These are phyloP conservation scores for Phytophthora citricola DNA, from an alignment of 352 stramenopile genomes.

Conservation along the genomic window DNA sequence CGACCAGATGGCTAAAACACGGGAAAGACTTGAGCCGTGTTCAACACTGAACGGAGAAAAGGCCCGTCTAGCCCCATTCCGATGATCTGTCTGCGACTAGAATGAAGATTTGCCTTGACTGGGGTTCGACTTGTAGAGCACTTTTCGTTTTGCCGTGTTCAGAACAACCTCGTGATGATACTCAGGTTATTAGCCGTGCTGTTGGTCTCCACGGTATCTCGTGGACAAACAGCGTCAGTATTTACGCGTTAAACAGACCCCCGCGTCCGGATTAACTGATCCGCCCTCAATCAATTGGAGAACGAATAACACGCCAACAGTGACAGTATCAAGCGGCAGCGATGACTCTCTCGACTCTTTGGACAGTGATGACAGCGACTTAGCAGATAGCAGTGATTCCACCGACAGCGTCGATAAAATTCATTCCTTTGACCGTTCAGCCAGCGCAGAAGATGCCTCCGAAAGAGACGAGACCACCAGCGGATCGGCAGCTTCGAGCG, in stretches of 20 bases:
- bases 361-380: slow-evolving; percentile 22
- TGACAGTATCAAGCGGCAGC: not conserved
- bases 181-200: slow-evolving; percentile 7
- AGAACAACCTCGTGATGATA: slow-evolving; percentile 8
- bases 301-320: slow-evolving; percentile 4
- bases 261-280: not conserved
- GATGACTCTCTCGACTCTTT: slow-evolving; percentile 22
- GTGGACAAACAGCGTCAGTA: slow-evolving; percentile 2
- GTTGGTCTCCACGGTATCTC: not conserved
- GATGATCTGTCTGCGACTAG: slow-evolving; percentile 20
- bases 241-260: slow-evolving; percentile 10
- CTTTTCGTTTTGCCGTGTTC: slow-evolving; percentile 22
- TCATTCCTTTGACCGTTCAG: not conserved
- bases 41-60: slow-evolving; percentile 14
- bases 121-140: not conserved
- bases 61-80: slow-evolving; percentile 2
- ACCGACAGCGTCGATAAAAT: not conserved
- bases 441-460: not conserved
- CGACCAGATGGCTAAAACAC: slow-evolving; percentile 19
- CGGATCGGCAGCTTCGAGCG: not conserved
- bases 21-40: slow-evolving; percentile 26
- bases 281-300: not conserved
- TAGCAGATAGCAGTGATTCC: slow-evolving; percentile 10
- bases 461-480: slow-evolving; percentile 1
- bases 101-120: slow-evolving; percentile 9